Conservation (phyloP, 2,329 filamentous ascomycete genomes). For the Pestalotiopsis sp. region DNA sequence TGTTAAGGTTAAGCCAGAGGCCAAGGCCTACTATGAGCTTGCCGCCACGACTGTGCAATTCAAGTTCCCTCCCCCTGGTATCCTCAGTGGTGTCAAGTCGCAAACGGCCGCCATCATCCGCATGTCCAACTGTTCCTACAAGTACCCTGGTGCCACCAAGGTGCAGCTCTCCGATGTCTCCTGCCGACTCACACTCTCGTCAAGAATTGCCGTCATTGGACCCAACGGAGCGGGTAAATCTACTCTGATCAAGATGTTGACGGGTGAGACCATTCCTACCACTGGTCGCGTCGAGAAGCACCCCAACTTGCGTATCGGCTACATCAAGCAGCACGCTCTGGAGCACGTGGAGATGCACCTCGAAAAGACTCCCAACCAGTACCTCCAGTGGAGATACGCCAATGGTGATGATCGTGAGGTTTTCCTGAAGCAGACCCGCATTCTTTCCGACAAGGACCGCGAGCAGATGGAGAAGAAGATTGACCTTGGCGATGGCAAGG, state of each 20-base stretch:
- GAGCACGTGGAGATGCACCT: constrained; percentile 99
- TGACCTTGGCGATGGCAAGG: constrained; percentile 82
- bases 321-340: constrained; percentile 98
- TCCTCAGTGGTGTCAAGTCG: constrained; percentile 93
- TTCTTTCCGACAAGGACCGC: constrained; percentile 82
- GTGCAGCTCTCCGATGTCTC: constrained; percentile 86
- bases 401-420: constrained; percentile 97
- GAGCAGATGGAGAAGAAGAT: constrained; percentile 90
- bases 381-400: constrained; percentile 97
- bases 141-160: constrained; percentile 88
- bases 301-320: constrained; percentile 96
- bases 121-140: constrained; percentile 89
- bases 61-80: constrained; percentile 96
- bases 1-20: constrained; percentile 88
- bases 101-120: constrained; percentile 91
- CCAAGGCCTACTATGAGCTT: constrained; percentile 97
- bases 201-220: constrained; percentile 93
- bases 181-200: constrained; percentile 86
- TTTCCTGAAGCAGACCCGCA: constrained; percentile 94
- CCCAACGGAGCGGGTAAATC: constrained; percentile 98
- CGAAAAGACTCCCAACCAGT: constrained; percentile 99
- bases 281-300: constrained; percentile 93
- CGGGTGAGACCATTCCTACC: constrained; percentile 85
- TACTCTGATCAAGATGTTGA: constrained; percentile 95
- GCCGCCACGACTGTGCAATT: constrained; percentile 88